Percentiles rank a stretch among this genome's conserved stretches.
phyloP scores from a whole-genome alignment of 1,284 basidiomycete genomes.

The Apiotrichum siamense region DNA sequence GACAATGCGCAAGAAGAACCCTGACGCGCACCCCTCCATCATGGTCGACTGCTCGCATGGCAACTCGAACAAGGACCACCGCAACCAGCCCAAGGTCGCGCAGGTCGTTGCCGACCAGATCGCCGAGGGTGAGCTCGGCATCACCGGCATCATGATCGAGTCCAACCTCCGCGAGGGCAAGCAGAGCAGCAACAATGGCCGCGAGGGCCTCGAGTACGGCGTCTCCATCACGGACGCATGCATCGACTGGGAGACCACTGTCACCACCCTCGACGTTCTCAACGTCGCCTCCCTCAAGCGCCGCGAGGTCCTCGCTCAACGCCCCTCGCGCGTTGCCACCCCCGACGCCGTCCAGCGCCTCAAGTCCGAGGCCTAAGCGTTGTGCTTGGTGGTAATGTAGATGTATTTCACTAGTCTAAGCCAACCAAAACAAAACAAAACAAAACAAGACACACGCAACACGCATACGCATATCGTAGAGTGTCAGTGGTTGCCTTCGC shows the following conservation, averaged over 20 bases:
- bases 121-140: conserved; percentile 61
- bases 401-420: no score
- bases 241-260: conserved; percentile 73
- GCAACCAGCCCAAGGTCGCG: conserved; percentile 91
- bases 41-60: conserved; percentile 55
- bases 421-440: no score
- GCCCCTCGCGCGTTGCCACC: conserved; percentile 13
- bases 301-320: conserved; percentile 29
- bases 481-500: background rate
- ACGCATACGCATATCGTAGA: background rate
- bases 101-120: conserved; percentile 78
- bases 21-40: conserved; percentile 44
- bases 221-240: conserved; percentile 91
- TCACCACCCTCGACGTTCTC: conserved; percentile 67
- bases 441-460: background rate
- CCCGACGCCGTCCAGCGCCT: conserved; percentile 25
- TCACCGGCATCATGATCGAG: conserved; percentile 92
- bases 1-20: conserved; percentile 62
- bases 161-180: conserved; percentile 81
- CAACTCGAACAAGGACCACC: conserved; percentile 87
- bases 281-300: conserved; percentile 51
- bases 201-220: conserved; percentile 66
- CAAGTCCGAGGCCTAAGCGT: conserved; percentile 22
- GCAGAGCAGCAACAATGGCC: conserved; percentile 59
- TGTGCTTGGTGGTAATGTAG: no score